phyloP scores from a whole-genome alignment of 805 yeast species.

The Blastobotrys parvus region DNA sequence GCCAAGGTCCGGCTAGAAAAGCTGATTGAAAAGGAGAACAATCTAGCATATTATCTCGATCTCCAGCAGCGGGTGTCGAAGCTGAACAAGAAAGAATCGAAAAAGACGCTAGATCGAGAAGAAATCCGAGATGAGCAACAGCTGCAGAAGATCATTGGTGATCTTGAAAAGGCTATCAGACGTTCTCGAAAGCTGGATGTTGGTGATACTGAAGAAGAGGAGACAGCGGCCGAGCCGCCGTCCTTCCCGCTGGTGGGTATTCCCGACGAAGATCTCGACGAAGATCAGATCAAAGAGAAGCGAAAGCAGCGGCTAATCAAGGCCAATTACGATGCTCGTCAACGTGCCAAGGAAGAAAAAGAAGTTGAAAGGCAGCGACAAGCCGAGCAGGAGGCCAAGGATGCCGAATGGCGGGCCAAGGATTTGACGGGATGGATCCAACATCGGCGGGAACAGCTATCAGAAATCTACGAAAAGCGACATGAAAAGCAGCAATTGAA shows the following conservation, averaged over 20 bases:
- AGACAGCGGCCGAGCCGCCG: conserved; percentile 42
- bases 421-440: conserved; percentile 77
- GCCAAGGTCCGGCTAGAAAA: conserved; percentile 76
- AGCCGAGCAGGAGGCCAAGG: conserved; percentile 55
- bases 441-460: conserved; percentile 55
- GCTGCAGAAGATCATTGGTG: conserved; percentile 54
- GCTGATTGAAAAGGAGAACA: conserved; percentile 70
- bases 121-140: conserved; percentile 73
- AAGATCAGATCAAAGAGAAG: conserved; percentile 79
- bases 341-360: conserved; percentile 73
- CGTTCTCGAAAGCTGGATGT: conserved; percentile 57
- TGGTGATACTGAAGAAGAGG: conserved; percentile 45
- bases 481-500: conserved; percentile 63
- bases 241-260: conserved; percentile 66
- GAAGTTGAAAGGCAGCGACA: conserved; percentile 50
- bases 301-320: conserved; percentile 73
- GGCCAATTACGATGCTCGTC: conserved; percentile 83
- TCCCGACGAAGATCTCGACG: conserved; percentile 76
- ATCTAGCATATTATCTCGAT: conserved; percentile 58
- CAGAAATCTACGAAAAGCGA: conserved; percentile 47
- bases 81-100: conserved; percentile 42
- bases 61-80: conserved; percentile 43
- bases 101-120: conserved; percentile 52
- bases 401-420: conserved; percentile 65
- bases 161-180: conserved; percentile 61